phyloP scores from a whole-genome alignment of 805 yeast species.

The Peterozyma toletana region DNA sequence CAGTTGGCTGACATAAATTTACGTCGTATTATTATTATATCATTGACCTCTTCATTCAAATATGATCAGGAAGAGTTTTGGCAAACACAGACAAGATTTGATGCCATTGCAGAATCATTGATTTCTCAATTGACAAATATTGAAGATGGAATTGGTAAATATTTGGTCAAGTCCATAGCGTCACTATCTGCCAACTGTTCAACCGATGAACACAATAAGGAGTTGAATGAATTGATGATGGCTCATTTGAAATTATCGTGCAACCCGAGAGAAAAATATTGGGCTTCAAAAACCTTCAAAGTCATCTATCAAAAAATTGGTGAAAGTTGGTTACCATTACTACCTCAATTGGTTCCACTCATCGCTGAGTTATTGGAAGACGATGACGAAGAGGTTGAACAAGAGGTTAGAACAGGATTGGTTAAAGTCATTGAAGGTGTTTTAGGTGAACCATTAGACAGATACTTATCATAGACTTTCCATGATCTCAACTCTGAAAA shows the following conservation, averaged over 20 bases:
- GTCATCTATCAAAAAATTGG: conserved; percentile 85
- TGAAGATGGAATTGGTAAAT: conserved; percentile 71
- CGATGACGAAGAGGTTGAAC: conserved; percentile 88
- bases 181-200: conserved; percentile 62
- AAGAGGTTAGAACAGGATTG: conserved; percentile 83
- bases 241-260: conserved; percentile 62
- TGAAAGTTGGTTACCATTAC: conserved; percentile 84
- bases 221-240: conserved; percentile 55
- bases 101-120: conserved; percentile 54
- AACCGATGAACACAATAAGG: conserved; percentile 64
- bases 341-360: conserved; percentile 92
- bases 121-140: conserved; percentile 59
- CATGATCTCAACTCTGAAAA: no score
- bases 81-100: conserved; percentile 84
- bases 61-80: conserved; percentile 93
- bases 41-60: conserved; percentile 75
- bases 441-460: conserved; percentile 90
- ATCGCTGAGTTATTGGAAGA: conserved; percentile 95
- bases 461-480: conserved; percentile 31
- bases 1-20: conserved; percentile 43
- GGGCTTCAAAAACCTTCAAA: conserved; percentile 79
- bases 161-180: conserved; percentile 73
- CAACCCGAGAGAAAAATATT: conserved; percentile 52
- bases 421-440: conserved; percentile 89
- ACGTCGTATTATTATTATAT: conserved; percentile 66